phyloP scores from a whole-genome alignment of 129 eudicot genomes.

The Sambucus nigra region DNA sequence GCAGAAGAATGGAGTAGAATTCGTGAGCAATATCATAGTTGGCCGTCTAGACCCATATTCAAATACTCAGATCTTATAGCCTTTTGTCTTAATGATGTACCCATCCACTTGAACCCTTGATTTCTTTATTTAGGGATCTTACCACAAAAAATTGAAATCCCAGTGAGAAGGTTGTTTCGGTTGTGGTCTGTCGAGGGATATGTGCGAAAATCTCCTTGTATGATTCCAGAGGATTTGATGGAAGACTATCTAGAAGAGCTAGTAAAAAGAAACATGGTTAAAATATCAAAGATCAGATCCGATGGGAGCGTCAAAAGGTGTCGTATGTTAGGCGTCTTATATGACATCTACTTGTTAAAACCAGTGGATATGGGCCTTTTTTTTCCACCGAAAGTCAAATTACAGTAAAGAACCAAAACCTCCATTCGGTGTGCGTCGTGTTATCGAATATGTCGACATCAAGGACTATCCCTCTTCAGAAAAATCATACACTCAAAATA shows the following conservation, averaged over 20 bases:
- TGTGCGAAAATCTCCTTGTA: too few species aligned
- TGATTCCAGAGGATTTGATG: conserved; percentile 40
- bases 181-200: conserved; percentile 46
- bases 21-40: too few species aligned
- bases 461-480: conserved; percentile 12
- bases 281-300: conserved; percentile 41
- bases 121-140: conserved; percentile 22
- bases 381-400: conserved; percentile 24
- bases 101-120: conserved; percentile 19
- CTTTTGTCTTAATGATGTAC: too few species aligned
- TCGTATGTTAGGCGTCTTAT: conserved; percentile 34
- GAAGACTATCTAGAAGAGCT: conserved; percentile 31
- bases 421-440: conserved; percentile 29
- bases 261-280: conserved; percentile 33
- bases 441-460: conserved; percentile 22
- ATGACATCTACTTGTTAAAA: conserved; percentile 29
- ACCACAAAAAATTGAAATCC: conserved; percentile 22
- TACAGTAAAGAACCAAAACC: conserved; percentile 1
- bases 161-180: conserved; percentile 27
- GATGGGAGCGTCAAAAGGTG: conserved; percentile 47
- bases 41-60: neutral
- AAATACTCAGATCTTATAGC: too few species aligned
- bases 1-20: too few species aligned
- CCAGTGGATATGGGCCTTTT: conserved; percentile 40
- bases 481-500: too few species aligned